Evolutionary conservation across 2,329 filamentous ascomycete genomes (phyloP).

Genomic region (Blumeriella jaapii): DNA sequence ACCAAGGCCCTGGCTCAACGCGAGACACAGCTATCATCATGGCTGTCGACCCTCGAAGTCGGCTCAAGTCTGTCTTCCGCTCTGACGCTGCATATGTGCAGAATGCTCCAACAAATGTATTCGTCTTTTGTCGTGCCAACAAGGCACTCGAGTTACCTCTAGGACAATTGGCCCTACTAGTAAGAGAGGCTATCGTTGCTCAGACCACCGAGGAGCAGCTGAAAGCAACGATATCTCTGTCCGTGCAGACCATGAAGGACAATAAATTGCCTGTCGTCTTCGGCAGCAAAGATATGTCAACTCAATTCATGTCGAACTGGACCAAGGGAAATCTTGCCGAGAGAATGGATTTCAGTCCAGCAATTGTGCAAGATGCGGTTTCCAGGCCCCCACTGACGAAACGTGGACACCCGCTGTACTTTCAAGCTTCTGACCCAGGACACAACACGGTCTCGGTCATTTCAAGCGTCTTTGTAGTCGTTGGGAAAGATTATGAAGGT

Average conservation of each 20-base stretch:
- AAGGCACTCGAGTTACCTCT: neutral
- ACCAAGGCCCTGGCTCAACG: neutral
- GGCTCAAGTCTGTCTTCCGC: neutral
- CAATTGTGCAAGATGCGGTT: neutral
- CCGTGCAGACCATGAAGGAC: neutral
- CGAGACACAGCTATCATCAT: slow-evolving; percentile 1
- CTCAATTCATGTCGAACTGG: slow-evolving; percentile 2
- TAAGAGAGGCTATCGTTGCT: neutral
- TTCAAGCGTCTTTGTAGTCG: slow-evolving; percentile 1
- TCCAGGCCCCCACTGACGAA: neutral
- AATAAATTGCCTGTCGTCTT: slow-evolving; percentile 1
- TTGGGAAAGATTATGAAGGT: neutral
- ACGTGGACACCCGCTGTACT: neutral
- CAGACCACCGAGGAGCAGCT: slow-evolving; percentile 1
- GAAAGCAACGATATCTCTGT: neutral
- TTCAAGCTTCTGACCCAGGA: slow-evolving; percentile 1
- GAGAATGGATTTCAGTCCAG: neutral
- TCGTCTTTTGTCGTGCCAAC: neutral
- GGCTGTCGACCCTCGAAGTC: slow-evolving; percentile 1
- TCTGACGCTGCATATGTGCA: slow-evolving; percentile 1
- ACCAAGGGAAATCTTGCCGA: slow-evolving; percentile 1
- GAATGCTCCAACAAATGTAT: slow-evolving; percentile 1
- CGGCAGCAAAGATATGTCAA: neutral
- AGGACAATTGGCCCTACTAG: neutral
- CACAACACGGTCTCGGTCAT: slow-evolving; percentile 2